phyloP scores from a whole-genome alignment of 306 rosid genomes.

The Dryas drummondii region DNA sequence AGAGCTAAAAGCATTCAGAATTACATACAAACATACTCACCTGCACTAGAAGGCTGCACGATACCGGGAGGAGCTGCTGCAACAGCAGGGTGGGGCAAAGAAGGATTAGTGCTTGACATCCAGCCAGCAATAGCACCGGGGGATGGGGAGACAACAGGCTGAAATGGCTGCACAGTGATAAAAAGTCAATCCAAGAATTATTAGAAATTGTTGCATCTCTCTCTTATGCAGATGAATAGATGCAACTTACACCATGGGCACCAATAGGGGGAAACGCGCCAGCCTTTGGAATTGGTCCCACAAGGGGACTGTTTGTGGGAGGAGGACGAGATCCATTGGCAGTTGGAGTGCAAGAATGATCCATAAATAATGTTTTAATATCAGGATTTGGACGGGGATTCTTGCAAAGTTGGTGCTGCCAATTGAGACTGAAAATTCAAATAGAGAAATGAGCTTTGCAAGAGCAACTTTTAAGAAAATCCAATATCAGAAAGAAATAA shows the following conservation, averaged over 20 bases:
- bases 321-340: slow-evolving; percentile 47
- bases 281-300: slow-evolving; percentile 47
- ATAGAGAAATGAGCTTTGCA: slow-evolving; percentile 13
- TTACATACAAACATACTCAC: slow-evolving; percentile 17
- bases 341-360: slow-evolving; percentile 45
- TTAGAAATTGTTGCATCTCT: not conserved
- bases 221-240: slow-evolving; percentile 4
- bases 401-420: slow-evolving; percentile 56
- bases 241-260: slow-evolving; percentile 46
- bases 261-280: slow-evolving; percentile 48
- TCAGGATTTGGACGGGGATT: slow-evolving; percentile 52
- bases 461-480: not conserved
- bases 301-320: slow-evolving; percentile 41
- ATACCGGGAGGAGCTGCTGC: slow-evolving; percentile 39
- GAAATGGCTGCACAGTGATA: slow-evolving; percentile 37
- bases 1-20: slow-evolving; percentile 2
- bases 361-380: slow-evolving; percentile 46
- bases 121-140: slow-evolving; percentile 48
- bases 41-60: slow-evolving; percentile 46
- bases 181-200: slow-evolving; percentile 8
- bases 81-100: slow-evolving; percentile 41
- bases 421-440: slow-evolving; percentile 38
- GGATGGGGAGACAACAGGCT: slow-evolving; percentile 47
- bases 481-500: not conserved
- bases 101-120: slow-evolving; percentile 40